Conservation (phyloP, 2,329 filamentous ascomycete species). For the Metarhizium anisopliae region DNA sequence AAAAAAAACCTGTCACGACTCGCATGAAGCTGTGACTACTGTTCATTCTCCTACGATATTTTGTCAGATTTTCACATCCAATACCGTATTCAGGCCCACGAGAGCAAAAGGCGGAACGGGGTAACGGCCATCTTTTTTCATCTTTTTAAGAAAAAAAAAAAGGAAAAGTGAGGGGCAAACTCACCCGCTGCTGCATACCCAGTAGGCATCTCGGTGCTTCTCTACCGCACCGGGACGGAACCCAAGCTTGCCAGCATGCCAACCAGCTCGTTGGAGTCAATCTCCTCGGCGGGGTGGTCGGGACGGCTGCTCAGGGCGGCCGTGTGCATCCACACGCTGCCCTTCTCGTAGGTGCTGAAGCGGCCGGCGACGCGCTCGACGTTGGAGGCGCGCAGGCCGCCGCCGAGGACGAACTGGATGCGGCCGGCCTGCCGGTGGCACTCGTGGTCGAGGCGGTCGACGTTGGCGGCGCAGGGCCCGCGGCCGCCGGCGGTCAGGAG, state of each 20-base stretch:
- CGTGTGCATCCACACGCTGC: slow-evolving; percentile 37
- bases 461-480: slow-evolving; percentile 31
- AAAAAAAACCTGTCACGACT: too few relatives aligned
- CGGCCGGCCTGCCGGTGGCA: slow-evolving; percentile 16
- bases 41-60: too few relatives aligned
- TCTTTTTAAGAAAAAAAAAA: too few relatives aligned
- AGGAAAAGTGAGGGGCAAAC: too few relatives aligned
- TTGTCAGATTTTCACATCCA: too few relatives aligned
- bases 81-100: too few relatives aligned
- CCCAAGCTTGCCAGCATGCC: slow-evolving; percentile 13
- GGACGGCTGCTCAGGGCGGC: slow-evolving; percentile 20
- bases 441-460: slow-evolving; percentile 26
- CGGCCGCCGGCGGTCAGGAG: slow-evolving; percentile 45
- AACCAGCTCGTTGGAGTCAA: slow-evolving; percentile 17
- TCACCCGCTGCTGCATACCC: background rate
- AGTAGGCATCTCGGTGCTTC: background rate
- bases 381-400: slow-evolving; percentile 38
- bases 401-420: slow-evolving; percentile 43
- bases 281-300: slow-evolving; percentile 12
- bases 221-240: background rate
- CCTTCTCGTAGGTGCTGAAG: slow-evolving; percentile 14
- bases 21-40: too few relatives aligned
- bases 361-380: slow-evolving; percentile 18
- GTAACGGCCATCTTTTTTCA: too few relatives aligned
- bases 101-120: too few relatives aligned